Base-by-base conservation (phyloP, 2,329 filamentous ascomycete species). In the Bipolaris sorokiniana region DNA sequence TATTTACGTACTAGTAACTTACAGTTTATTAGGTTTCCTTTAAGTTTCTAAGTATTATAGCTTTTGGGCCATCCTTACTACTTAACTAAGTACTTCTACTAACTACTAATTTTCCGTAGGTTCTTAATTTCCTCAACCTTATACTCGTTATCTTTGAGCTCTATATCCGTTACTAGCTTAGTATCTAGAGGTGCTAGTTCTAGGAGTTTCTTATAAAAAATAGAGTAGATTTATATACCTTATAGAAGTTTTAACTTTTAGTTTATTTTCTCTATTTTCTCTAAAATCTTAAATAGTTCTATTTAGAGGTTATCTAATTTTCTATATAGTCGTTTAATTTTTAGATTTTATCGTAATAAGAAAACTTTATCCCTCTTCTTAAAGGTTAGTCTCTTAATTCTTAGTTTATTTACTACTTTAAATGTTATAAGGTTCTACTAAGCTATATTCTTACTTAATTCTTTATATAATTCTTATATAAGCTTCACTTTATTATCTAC, bases 301-400 rank as follows among this genome's bases (percentile, higher is more conserved):
- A 44, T n/a, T 44, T 31, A 31, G 22, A 44, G 23, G 10, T 44
- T 44, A 28, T 28, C 41, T 44, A 47, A 15, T 36, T 47, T 47
- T 37, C 13, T 47, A n/a, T 22, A 15, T 47, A 37, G 34, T 37
- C 7, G 9, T 9, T 40, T 20, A 20, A 6, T 40, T 40, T 20
- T 40, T 20, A 40, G 6, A 16, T 40, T 40, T 40, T 40, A 10
- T 40, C 6, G 5, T 40, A 20, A 40, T 10, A 40, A 40, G 16
- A 51, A 38, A 45, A 51, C 49, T 45, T 37, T 51, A 18, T 51
- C 11, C n/a, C 40, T 9, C 22, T 45, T 45, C 28, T 51, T 51
- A 44, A 44, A 48, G 33, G 15, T 48, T 48, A 48, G 46, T 48
- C 45, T 11, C 31, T 47, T 48, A 48, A 48, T 48, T 5, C 18